A percentile compares a stretch with the other conserved stretches of the same genome.
These are phyloP conservation scores for Pestalotiopsis sp. DNA, from an alignment of 2,329 filamentous ascomycete genomes.

Conservation along the genomic window DNA sequence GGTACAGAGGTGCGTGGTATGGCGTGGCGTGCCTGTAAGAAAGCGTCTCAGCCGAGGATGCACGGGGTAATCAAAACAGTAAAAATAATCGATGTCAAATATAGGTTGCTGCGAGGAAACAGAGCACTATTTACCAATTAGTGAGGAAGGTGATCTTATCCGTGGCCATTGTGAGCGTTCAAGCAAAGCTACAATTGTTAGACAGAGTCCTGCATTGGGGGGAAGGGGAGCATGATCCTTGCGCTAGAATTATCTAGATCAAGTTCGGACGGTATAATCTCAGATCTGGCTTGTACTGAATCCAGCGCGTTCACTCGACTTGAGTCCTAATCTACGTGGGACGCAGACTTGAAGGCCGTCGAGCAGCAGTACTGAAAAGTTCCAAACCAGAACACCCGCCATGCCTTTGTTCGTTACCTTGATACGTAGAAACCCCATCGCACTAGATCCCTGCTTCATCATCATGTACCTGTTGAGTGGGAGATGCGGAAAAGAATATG, in stretches of 20 bases:
- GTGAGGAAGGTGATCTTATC: slow-evolving; percentile 85
- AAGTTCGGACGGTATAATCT: slow-evolving; percentile 81
- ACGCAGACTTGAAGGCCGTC: background rate
- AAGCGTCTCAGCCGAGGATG: slow-evolving; percentile 14
- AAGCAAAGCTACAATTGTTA: slow-evolving; percentile 35
- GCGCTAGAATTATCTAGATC: slow-evolving; percentile 87
- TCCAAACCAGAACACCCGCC: slow-evolving; percentile 3
- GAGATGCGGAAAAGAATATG: background rate
- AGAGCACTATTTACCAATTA: slow-evolving; percentile 66
- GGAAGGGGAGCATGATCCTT: slow-evolving; percentile 75
- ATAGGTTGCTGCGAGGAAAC: background rate
- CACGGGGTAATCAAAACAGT: background rate
- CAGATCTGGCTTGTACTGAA: slow-evolving; percentile 48
- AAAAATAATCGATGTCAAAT: background rate
- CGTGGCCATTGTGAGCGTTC: slow-evolving; percentile 68
- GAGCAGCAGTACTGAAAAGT: background rate
- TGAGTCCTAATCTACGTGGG: background rate
- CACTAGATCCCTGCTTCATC: background rate
- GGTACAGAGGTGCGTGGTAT: slow-evolving; percentile 78
- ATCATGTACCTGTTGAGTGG: background rate
- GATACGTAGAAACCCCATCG: slow-evolving; percentile 10
- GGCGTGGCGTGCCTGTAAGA: slow-evolving; percentile 73
- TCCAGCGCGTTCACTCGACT: background rate
- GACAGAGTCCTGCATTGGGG: slow-evolving; percentile 15
- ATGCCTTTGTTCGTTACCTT: slow-evolving; percentile 8